Evolutionary conservation across 2,329 filamentous ascomycete species (phyloP), one percentile per base, ranked within the genome.

Genomic region (Cordyceps farinosa): DNA sequence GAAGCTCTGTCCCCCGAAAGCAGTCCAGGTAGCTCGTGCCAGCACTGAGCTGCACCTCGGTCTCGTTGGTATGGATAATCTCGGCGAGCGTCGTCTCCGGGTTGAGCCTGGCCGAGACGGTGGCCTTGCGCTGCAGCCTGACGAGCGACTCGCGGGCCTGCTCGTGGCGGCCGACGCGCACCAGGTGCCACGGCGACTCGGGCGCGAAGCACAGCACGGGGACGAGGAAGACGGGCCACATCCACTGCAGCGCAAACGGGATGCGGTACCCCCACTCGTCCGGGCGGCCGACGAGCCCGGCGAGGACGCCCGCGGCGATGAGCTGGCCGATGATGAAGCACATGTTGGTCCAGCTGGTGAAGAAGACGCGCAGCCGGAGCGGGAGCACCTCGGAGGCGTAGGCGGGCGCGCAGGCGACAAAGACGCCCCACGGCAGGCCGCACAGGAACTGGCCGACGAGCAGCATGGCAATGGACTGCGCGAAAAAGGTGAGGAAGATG

Each of bases 181-280:
- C 73, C 7, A 78, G 72, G 72, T 75, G 80, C 74, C 78, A 81
- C 1, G 79, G 79, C 4, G 75, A 77, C 64, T 72, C 69, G 15
- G 70, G 71, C 9, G 68, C 76, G 40, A 79, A 74, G 9, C 71
- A 47, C 1, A 77, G 67, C 2, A 69, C 70, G 1, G 75, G 62
- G 3, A 80, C 64, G 4, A 81, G 71, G 10, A 75, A 71, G 0
- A 76, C 68, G 1, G 78, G 76, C 74, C 77, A 82, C 1, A 73
- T 67, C 79, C 79, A 82, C 66, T 81, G 79, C 2, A 80, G 62
- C 0, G 73, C 78, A 60, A 78, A 81, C 0, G 79, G 79, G 15
- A 74, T 78, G 11, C 75, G 73, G 67, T 76, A 82, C 0, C 74
- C 73, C 74, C 76, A 80, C 50, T 80, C 67, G 29, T 75, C 74